Evolutionary conservation across 768 basidiomycete genomes (phyloP).

Genomic region (Coprinopsis cinerea): DNA sequence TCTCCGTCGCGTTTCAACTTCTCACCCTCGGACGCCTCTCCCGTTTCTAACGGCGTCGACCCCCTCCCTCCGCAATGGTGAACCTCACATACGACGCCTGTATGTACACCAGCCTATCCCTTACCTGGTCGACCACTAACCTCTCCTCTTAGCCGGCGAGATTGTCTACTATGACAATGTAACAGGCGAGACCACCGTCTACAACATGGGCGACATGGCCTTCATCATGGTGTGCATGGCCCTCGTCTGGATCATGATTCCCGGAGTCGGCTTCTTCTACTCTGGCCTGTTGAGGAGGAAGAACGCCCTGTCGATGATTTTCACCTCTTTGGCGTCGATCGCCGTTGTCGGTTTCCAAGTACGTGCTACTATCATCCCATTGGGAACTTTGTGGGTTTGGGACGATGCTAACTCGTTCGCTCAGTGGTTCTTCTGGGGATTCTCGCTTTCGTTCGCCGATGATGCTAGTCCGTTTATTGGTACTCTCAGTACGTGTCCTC

Average conservation of each 20-base stretch:
- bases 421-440: constrained; percentile 98
- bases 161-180: constrained; percentile 3
- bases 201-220: constrained; percentile 45
- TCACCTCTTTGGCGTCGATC: constrained; percentile 59
- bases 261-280: constrained; percentile 84
- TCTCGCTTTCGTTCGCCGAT: constrained; percentile 85
- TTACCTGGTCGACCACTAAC: not conserved
- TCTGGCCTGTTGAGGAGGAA: constrained; percentile 89
- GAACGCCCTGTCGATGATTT: constrained; percentile 93
- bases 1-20: not conserved
- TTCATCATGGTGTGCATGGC: constrained; percentile 72
- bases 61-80: constrained; percentile 22
- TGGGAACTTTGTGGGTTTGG: too few species aligned
- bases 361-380: too few species aligned
- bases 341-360: constrained; percentile 85
- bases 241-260: constrained; percentile 82
- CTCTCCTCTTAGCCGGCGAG: constrained; percentile 3
- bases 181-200: constrained; percentile 15
- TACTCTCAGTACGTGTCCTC: constrained; percentile 56
- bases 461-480: constrained; percentile 75
- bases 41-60: constrained; percentile 5
- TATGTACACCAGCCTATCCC: constrained; percentile 14
- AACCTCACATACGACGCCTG: constrained; percentile 26
- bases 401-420: constrained; percentile 10
- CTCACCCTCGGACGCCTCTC: not conserved